Base-by-base conservation (phyloP, 352 stramenopile species). In the Peronospora belbahrii region DNA sequence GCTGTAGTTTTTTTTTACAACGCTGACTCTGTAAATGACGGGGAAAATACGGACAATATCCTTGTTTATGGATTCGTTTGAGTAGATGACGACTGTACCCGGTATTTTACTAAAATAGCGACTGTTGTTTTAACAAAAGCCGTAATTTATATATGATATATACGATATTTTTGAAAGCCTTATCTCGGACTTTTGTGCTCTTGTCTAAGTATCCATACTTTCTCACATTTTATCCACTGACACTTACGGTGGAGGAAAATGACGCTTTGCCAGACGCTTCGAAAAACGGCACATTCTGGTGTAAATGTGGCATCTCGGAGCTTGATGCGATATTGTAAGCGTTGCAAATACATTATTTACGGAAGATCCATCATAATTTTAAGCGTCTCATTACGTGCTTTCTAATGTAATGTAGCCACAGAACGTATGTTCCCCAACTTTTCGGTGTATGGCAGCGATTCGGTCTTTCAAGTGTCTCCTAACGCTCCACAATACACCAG, bases 401-500 rank as follows among this genome's bases (percentile, higher is more conserved):
- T 51, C 9, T 40, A 27, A 18, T 34, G 51, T 23, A 31, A 48
- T 48, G 43, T 40, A 79, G 67, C 69, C 23, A 53, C 63, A 37
- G 65, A 70, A 49, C 80, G 80, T 27, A 74, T 85, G 28, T 91
- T 87, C 57, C 80, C 80, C 10, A 87, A 64, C 50, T 89, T 91
- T 50, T 71, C 67, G 15, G 46, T 72, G 18, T 91, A 91, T 42
- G 71, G 80, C 44, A 83, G 65, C 32, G 72, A 87, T 38, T 73
- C 77, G 13, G 74, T 73, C 18, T 88, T 91, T 58, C 79, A 91
- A 51, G 75, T 83, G 42, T 60, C 75, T 39, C 80, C 80, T 10
- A 73, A 62, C 17, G 61, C 75, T 13, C 74, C 80, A 18, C 71
- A 82, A 47, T 92, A 92, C 70, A 66, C 49, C 18, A 63, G 54